These are phyloP conservation scores for Dillenia turbinata DNA, from an alignment of 164 flowering plant species.

Conservation along the genomic window DNA sequence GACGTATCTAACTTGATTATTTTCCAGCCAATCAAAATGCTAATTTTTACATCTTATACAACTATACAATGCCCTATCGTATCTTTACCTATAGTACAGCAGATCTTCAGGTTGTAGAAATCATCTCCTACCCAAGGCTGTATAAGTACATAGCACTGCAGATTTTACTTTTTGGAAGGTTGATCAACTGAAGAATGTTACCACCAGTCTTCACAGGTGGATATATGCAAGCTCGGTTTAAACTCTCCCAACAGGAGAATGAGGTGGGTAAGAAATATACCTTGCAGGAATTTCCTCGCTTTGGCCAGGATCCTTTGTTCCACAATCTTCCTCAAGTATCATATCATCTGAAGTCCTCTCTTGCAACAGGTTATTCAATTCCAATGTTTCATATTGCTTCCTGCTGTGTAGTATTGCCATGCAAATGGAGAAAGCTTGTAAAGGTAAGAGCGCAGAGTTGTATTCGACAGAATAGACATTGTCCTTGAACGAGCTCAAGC, in stretches of 20 bases:
- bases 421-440: constrained; percentile 78
- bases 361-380: constrained; percentile 11
- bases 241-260: constrained; percentile 71
- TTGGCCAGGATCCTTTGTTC: constrained; percentile 5
- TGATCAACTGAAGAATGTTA: too few relatives aligned
- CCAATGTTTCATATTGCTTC: constrained; percentile 20
- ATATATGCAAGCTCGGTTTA: constrained; percentile 14
- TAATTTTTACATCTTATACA: too few relatives aligned
- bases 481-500: constrained; percentile 38
- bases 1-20: too few relatives aligned
- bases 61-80: too few relatives aligned
- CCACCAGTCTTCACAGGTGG: too few relatives aligned
- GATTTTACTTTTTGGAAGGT: too few relatives aligned
- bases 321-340: constrained; percentile 5
- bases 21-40: too few relatives aligned
- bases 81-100: too few relatives aligned
- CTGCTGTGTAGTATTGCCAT: constrained; percentile 47
- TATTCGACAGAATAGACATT: constrained; percentile 56
- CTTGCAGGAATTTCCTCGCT: constrained; percentile 22
- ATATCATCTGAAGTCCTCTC: constrained; percentile 18
- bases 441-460: constrained; percentile 42
- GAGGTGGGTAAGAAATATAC: constrained; percentile 54
- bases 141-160: too few relatives aligned
- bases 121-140: too few relatives aligned
- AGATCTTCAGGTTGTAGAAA: too few relatives aligned